These are phyloP conservation scores for Ophiostoma montium DNA, from an alignment of 2,329 filamentous ascomycete species.

Conservation along the genomic window DNA sequence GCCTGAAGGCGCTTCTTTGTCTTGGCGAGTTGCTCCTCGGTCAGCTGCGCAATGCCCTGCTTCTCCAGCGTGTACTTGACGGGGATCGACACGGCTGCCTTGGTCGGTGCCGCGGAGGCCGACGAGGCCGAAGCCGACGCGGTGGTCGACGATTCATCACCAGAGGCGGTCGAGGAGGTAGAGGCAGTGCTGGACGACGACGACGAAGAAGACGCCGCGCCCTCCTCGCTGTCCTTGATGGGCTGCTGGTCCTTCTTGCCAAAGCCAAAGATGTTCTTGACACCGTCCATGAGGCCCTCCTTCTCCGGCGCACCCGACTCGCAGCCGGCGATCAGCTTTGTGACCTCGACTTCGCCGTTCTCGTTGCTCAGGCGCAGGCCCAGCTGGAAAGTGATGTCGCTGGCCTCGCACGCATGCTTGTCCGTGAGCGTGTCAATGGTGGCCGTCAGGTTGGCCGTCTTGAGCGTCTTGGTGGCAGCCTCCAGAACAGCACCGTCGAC, in stretches of 20 bases:
- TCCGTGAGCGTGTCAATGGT: conserved; percentile 67
- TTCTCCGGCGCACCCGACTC: conserved; percentile 61
- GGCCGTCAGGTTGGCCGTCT: conserved; percentile 74
- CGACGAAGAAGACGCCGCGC: conserved; percentile 21
- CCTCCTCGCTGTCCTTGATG: conserved; percentile 41
- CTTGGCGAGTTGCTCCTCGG: conserved; percentile 33
- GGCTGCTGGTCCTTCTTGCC: conserved; percentile 74
- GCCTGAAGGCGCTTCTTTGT: conserved; percentile 60
- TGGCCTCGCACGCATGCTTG: conserved; percentile 60
- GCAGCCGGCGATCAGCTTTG: conserved; percentile 68
- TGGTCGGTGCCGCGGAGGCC: conserved; percentile 33
- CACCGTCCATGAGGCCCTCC: conserved; percentile 75
- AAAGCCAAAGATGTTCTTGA: conserved; percentile 93
- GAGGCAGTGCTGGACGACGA: conserved; percentile 22
- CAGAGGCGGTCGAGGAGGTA: conserved; percentile 19
- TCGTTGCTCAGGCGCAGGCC: conserved; percentile 56
- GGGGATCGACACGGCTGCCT: conserved; percentile 41
- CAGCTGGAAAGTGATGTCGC: conserved; percentile 69
- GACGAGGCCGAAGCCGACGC: conserved; percentile 12
- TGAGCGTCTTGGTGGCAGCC: conserved; percentile 48
- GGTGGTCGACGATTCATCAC: conserved; percentile 13
- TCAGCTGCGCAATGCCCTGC: conserved; percentile 33
- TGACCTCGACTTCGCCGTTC: conserved; percentile 67
- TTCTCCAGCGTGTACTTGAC: conserved; percentile 36
- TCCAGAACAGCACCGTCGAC: conserved; percentile 35